Conservation (phyloP, 768 basidiomycete species). For the Polyporus arcularius region DNA sequence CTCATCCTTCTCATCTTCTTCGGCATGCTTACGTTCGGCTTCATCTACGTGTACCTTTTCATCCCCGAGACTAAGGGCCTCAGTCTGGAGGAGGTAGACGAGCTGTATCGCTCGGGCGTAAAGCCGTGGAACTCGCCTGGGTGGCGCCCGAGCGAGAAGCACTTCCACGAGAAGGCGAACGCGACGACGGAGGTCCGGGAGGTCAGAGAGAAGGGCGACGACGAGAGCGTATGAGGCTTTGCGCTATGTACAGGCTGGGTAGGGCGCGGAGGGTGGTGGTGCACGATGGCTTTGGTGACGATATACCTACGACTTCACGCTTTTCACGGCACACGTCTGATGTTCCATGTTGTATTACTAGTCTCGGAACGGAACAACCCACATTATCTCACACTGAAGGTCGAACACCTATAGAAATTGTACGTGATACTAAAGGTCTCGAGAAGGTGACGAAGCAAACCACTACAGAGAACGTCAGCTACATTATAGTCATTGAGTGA, state of each 20-base stretch:
- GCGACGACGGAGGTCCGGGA: conserved; percentile 20
- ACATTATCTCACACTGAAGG: too few species aligned
- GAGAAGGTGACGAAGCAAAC: too few species aligned
- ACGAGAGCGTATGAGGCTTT: conserved; percentile 11
- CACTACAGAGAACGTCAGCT: too few species aligned
- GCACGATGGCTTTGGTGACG: not conserved
- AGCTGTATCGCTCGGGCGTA: conserved; percentile 68
- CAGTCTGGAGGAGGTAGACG: conserved; percentile 76
- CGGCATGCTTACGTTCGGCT: conserved; percentile 70
- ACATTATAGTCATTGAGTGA: too few species aligned
- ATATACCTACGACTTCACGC: not conserved
- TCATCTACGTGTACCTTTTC: conserved; percentile 71
- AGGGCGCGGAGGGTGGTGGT: not conserved
- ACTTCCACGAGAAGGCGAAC: conserved; percentile 24
- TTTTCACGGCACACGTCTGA: not conserved
- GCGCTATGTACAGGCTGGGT: not conserved
- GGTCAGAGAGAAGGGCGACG: conserved; percentile 21
- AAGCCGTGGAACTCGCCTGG: conserved; percentile 63
- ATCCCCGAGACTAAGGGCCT: conserved; percentile 84
- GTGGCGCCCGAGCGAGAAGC: conserved; percentile 45
- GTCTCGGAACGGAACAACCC: not conserved
- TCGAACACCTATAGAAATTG: too few species aligned
- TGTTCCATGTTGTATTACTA: not conserved
- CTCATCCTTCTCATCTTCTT: conserved; percentile 78
- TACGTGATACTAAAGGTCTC: too few species aligned